Evolutionary conservation across 2,329 filamentous ascomycete genomes (phyloP), one percentile per base, ranked within the genome.

Genomic region (Alternaria sp.): DNA sequence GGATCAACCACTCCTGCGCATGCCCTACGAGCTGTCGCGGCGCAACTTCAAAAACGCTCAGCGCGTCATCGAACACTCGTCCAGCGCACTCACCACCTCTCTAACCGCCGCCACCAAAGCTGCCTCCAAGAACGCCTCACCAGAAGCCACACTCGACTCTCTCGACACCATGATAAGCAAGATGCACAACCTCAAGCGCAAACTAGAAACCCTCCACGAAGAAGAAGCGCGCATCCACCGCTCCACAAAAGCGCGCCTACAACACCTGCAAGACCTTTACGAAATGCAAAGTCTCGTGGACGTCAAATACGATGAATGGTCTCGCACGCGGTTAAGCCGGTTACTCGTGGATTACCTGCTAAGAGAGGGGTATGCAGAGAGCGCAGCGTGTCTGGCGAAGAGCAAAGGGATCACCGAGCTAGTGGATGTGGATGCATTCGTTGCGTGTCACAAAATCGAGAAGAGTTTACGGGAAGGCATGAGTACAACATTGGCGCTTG

Each of bases 291-390:
- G 89, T 64, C 85, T 97, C 65, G 92, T 93, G 56, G 96, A 99
- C 78, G 93, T 97, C 71, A 93, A 93, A 76, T 99, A 98, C 81
- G 95, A 98, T 76, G 85, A 88, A 61, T 99, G 96, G 96, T 93
- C 91, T 64, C 88, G 92, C 58, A 88, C 88, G 43, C 86, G 96
- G 21, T 84, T 99, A 47, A 92, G 97, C 80, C 86, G 96, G 18
- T 82, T 98, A 61, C 82, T 99, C 51, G 92, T 97, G n/a, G 96
- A 99, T 77, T 97, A 97, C 79, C 86, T 99, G 69, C 83, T 98
- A 53, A 87, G 96, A 9, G 90, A 90, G 64, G 95, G 95, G 4
- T 97, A 95, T 76, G 87, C 88, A 18, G 87, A 91, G 21, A 96
- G 90, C 71, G 96, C 96, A 3, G 86, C 84, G 53, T 87, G 89